Conservation (phyloP, 805 yeast species). For the Kodamaea restingae region DNA sequence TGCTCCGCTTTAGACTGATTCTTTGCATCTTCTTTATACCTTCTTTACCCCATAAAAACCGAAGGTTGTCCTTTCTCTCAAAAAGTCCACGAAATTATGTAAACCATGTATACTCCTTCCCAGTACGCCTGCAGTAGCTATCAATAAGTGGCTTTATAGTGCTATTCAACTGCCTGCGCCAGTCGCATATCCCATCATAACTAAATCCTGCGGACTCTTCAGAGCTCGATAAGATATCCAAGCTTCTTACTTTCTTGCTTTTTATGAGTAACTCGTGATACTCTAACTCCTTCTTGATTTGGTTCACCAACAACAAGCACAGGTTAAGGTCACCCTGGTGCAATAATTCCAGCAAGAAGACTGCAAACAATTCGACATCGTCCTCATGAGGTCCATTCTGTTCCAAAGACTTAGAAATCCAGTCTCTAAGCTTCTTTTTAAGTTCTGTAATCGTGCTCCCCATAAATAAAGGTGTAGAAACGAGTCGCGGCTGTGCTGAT, state of each 20-base stretch:
- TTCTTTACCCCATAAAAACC: no score
- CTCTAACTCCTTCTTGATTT: constrained; percentile 8
- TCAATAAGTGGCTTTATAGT: constrained; percentile 6
- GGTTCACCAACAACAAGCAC: constrained; percentile 16
- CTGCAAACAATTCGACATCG: constrained; percentile 22
- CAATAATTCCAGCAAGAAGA: constrained; percentile 17
- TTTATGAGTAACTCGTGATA: constrained; percentile 8
- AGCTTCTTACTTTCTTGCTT: neutral
- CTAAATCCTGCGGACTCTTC: neutral
- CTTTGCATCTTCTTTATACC: no score
- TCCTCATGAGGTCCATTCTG: constrained; percentile 36
- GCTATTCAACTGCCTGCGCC: constrained; percentile 13
- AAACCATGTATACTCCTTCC: constrained; percentile 1
- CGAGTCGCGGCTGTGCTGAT: constrained; percentile 13
- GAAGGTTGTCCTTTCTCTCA: no score
- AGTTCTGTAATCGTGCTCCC: constrained; percentile 11
- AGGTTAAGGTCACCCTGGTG: constrained; percentile 14
- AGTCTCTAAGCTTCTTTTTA: constrained; percentile 17
- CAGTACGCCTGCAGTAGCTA: constrained; percentile 3
- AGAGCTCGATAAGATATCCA: neutral
- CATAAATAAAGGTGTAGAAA: constrained; percentile 9
- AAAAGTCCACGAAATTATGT: neutral
- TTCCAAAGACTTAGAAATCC: constrained; percentile 24
- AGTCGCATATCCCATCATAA: constrained; percentile 17
- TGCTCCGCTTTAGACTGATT: no score